These are phyloP conservation scores for Camellia oleifera DNA, from an alignment of 179 eudicot species.

Conservation along the genomic window DNA sequence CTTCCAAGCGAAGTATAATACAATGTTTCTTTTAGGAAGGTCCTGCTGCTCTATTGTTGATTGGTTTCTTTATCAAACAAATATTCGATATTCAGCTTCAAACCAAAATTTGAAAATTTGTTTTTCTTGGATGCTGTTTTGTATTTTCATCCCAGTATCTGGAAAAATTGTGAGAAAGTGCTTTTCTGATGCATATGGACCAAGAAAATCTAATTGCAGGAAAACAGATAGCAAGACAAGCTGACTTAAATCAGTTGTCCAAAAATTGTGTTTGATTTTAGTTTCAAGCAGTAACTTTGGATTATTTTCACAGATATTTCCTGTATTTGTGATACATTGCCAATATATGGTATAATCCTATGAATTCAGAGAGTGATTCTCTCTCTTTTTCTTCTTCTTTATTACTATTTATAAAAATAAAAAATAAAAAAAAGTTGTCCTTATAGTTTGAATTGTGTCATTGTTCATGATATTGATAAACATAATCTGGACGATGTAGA, in stretches of 20 bases:
- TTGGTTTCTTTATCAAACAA: not conserved
- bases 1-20: too few species aligned
- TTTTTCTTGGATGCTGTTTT: not conserved
- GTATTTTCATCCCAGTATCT: not conserved
- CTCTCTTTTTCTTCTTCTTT: not conserved
- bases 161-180: not conserved
- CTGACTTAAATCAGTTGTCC: not conserved
- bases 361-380: too few species aligned
- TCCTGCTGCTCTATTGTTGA: too few species aligned
- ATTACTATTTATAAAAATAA: too few species aligned
- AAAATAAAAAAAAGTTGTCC: not conserved
- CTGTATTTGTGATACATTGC: not conserved
- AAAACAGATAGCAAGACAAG: not conserved
- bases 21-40: too few species aligned
- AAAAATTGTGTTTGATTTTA: not conserved
- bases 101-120: not conserved
- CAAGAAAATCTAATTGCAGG: not conserved
- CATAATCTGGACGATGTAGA: not conserved
- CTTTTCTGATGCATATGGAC: not conserved
- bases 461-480: not conserved
- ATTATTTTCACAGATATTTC: not conserved
- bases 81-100: not conserved
- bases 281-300: not conserved
- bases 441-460: not conserved
- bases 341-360: not conserved